Base-by-base conservation (phyloP, 306 rosid species). In the Dryas octopetala region DNA sequence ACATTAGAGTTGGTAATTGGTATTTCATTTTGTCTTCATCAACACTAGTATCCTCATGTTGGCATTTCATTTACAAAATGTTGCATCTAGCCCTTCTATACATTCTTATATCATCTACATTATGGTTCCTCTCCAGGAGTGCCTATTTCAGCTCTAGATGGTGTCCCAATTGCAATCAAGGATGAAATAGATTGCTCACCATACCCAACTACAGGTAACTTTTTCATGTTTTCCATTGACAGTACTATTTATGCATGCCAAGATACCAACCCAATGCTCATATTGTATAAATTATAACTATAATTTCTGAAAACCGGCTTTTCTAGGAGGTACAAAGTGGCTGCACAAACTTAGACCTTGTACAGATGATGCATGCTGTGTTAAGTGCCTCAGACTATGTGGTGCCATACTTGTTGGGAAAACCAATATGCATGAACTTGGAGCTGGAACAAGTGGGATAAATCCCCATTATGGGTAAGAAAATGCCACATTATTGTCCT, bases 371-470 rank as follows among this genome's bases (percentile, higher is more conserved):
- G 97, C 98, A 65, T 82, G 91, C 71, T 94, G 96, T 67, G 93
- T 94, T 54, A 82, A 87, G 85, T 86, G 90, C 69, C 89, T 91
- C 63, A 82, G 95, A 75, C 76, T 59, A 62, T 91, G 97, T 1
- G 98, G 98, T 6, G 93, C 96, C 47, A 66, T 91, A 64, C 87
- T 94, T 55, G 94, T 94, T 64, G 98, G 98, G 49, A 94, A 94
- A 77, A 90, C 95, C 78, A 94, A 94, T 81, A 94, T 94, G 98
- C 98, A 94, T 83, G 98, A 94, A 83, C 95, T 94, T 81, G 98
- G 98, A 6, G 81, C 94, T 44, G 98, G 98, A 83, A 87, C 98
- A 70, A 94, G 97, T 80, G 98, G 98, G 57, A 94, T 90, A 66
- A 94, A 94, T 82, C 97, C 97, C 48, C 93, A 94, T 79, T 89